phyloP scores from a whole-genome alignment of 2,329 filamentous ascomycete species.

The Aureobasidium subglaciale region DNA sequence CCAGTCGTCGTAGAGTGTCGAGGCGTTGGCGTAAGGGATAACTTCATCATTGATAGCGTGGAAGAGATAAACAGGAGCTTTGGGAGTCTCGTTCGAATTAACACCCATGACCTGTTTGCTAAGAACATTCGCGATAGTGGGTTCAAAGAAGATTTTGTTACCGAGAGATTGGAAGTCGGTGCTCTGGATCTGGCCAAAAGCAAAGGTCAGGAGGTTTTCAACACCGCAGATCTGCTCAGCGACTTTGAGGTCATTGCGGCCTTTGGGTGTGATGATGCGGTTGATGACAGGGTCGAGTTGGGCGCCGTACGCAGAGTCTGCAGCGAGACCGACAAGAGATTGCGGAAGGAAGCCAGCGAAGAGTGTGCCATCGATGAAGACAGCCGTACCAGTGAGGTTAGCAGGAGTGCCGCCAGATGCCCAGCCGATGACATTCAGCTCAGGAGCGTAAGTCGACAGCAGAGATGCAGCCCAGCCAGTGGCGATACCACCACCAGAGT shows the following conservation, averaged over 20 bases:
- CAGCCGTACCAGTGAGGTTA: slow-evolving; percentile 28
- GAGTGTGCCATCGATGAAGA: slow-evolving; percentile 22
- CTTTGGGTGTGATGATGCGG: slow-evolving; percentile 21
- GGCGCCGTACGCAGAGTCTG: slow-evolving; percentile 22
- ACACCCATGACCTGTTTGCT: slow-evolving; percentile 22
- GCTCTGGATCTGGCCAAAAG: slow-evolving; percentile 18
- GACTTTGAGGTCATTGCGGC: slow-evolving; percentile 17
- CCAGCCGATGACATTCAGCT: slow-evolving; percentile 25
- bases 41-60: slow-evolving; percentile 25
- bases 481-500: slow-evolving; percentile 24
- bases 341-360: slow-evolving; percentile 25
- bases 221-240: slow-evolving; percentile 21
- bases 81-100: slow-evolving; percentile 21
- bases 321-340: slow-evolving; percentile 21
- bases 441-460: slow-evolving; percentile 24
- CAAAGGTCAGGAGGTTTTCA: slow-evolving; percentile 21
- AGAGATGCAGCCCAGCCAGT: slow-evolving; percentile 25
- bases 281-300: slow-evolving; percentile 19
- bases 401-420: slow-evolving; percentile 34
- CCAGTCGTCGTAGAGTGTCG: slow-evolving; percentile 22
- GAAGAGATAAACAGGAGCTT: slow-evolving; percentile 24
- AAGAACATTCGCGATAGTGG: slow-evolving; percentile 19
- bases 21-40: slow-evolving; percentile 25
- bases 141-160: slow-evolving; percentile 21
- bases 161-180: slow-evolving; percentile 21